phyloP scores from a whole-genome alignment of 768 basidiomycete species.

The Kwoniella sp. region DNA sequence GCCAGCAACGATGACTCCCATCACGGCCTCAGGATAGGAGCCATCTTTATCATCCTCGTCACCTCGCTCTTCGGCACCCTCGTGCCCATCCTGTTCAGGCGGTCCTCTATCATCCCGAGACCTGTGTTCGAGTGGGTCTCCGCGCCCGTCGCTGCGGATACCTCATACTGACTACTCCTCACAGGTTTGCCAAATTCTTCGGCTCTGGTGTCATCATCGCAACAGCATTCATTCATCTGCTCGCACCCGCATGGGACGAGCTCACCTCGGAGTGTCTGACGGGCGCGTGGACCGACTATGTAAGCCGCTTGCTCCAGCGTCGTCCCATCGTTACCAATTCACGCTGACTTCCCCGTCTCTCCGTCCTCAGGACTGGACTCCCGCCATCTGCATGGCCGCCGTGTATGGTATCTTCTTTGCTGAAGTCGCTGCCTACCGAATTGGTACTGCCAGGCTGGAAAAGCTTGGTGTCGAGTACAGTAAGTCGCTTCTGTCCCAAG shows the following conservation, averaged over 20 bases:
- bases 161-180: not conserved
- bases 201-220: slow-evolving; percentile 77
- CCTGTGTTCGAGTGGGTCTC: slow-evolving; percentile 63
- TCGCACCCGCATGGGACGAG: slow-evolving; percentile 68
- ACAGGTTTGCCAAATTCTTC: slow-evolving; percentile 80
- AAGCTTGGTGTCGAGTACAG: slow-evolving; percentile 58
- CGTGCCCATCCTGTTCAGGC: slow-evolving; percentile 37
- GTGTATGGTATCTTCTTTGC: slow-evolving; percentile 79
- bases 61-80: slow-evolving; percentile 43
- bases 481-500: slow-evolving; percentile 10
- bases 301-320: slow-evolving; percentile 53
- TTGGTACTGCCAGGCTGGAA: slow-evolving; percentile 69
- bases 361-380: slow-evolving; percentile 64
- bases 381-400: slow-evolving; percentile 73
- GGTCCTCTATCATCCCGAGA: slow-evolving; percentile 55
- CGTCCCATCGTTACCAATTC: not conserved
- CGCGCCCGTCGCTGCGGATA: not conserved
- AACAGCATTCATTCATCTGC: slow-evolving; percentile 66
- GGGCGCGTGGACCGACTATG: slow-evolving; percentile 68
- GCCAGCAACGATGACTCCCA: slow-evolving; percentile 22
- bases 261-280: slow-evolving; percentile 67
- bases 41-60: slow-evolving; percentile 49
- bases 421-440: slow-evolving; percentile 80
- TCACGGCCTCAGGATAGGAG: slow-evolving; percentile 39
- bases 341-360: not conserved